A percentile compares a stretch with the other conserved stretches of the same genome.
These are phyloP conservation scores for Leccinum boreale DNA, from an alignment of 768 basidiomycete genomes.

Conservation along the genomic window DNA sequence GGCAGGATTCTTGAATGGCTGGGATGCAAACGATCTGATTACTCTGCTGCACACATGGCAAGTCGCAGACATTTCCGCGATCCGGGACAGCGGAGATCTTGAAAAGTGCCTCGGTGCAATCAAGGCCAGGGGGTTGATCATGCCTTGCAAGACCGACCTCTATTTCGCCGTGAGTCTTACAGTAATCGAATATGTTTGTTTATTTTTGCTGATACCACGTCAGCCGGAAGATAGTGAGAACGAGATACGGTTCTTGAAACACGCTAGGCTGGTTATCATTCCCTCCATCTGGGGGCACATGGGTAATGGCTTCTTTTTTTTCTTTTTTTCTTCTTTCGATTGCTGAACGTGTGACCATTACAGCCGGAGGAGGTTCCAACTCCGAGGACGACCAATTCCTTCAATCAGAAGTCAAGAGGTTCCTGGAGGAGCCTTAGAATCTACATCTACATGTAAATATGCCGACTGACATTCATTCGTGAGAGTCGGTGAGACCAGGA, in stretches of 20 bases:
- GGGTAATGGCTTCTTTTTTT: conserved; percentile 30
- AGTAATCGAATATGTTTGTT: conserved; percentile 17
- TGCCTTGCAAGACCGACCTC: conserved; percentile 61
- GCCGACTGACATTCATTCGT: background rate
- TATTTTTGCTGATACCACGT: background rate
- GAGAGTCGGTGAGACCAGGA: background rate
- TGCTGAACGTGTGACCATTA: conserved; percentile 1
- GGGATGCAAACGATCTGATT: conserved; percentile 58
- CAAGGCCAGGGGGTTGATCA: conserved; percentile 52
- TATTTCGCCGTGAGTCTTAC: conserved; percentile 51
- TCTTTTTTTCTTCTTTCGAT: background rate
- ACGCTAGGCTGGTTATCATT: conserved; percentile 47
- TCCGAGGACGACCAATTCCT: conserved; percentile 41
- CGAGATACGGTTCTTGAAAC: conserved; percentile 42
- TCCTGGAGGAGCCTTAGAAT: conserved; percentile 36
- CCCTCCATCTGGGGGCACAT: conserved; percentile 58
- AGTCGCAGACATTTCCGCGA: conserved; percentile 46
- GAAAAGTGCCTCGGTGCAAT: conserved; percentile 40
- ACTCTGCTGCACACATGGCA: conserved; percentile 51
- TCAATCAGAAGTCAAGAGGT: conserved; percentile 40
- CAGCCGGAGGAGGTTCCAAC: conserved; percentile 46
- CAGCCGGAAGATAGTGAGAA: conserved; percentile 55
- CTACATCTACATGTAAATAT: background rate
- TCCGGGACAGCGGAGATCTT: conserved; percentile 46
- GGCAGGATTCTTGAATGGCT: conserved; percentile 37